Evolutionary conservation across 2,329 filamentous ascomycete genomes (phyloP).

Genomic region (Annulohypoxylon truncatum): DNA sequence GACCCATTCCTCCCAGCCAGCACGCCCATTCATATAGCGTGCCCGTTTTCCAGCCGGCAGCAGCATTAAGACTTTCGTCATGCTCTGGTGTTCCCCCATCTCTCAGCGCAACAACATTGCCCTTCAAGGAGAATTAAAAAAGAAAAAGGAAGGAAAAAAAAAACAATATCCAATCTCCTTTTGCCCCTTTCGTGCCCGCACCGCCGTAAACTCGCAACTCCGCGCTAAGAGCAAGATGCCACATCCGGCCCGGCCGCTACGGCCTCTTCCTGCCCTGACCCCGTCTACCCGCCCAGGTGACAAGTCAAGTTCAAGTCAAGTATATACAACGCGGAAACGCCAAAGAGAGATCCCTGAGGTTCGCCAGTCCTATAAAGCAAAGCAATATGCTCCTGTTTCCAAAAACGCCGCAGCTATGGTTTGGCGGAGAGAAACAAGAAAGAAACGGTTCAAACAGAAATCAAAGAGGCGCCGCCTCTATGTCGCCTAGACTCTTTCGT

Average conservation of each 20-base stretch:
- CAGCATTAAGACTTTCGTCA: slow-evolving; percentile 8
- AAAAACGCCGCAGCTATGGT: slow-evolving; percentile 19
- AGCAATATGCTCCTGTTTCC: slow-evolving; percentile 7
- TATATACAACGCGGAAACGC: slow-evolving; percentile 26
- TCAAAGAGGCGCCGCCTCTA: slow-evolving; percentile 26
- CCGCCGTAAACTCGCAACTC: slow-evolving; percentile 29
- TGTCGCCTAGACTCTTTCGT: slow-evolving; percentile 16
- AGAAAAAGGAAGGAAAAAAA: slow-evolving; percentile 12
- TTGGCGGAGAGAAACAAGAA: slow-evolving; percentile 6
- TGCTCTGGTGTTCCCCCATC: not conserved
- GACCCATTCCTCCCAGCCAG: slow-evolving; percentile 9
- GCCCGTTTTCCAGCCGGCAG: slow-evolving; percentile 7
- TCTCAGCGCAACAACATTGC: not conserved
- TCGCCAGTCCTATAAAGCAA: slow-evolving; percentile 5
- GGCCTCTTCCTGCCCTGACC: not conserved
- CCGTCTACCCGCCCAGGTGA: slow-evolving; percentile 26
- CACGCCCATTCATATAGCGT: slow-evolving; percentile 2
- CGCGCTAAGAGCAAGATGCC: slow-evolving; percentile 28
- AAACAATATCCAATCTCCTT: slow-evolving; percentile 20
- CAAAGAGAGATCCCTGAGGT: slow-evolving; percentile 3
- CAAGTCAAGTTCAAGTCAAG: not conserved
- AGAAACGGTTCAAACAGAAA: slow-evolving; percentile 6
- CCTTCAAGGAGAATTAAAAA: not conserved
- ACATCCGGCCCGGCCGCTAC: slow-evolving; percentile 6
- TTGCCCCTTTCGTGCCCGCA: slow-evolving; percentile 10